These are phyloP conservation scores for Aphanomyces stellatus DNA, from an alignment of 352 stramenopile species.

Conservation along the genomic window DNA sequence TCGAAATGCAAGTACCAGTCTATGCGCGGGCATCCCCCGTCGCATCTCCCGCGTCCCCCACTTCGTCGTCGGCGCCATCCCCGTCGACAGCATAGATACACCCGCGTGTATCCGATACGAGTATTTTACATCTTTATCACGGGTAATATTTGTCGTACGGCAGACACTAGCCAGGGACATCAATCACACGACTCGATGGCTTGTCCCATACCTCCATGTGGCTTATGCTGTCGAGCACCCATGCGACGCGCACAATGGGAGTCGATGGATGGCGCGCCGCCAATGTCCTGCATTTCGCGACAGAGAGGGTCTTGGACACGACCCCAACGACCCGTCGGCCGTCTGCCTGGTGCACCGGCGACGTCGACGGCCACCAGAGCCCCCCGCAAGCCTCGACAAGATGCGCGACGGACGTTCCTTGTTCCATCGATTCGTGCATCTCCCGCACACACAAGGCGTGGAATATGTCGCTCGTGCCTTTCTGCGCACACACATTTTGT, in stretches of 20 bases:
- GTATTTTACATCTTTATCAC: slow-evolving; percentile 34
- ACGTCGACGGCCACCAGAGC: too few species aligned
- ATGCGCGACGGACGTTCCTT: slow-evolving; percentile 43
- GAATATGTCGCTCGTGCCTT: slow-evolving; percentile 64
- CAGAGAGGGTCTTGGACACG: slow-evolving; percentile 58
- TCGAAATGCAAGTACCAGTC: slow-evolving; percentile 87
- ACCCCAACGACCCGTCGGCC: slow-evolving; percentile 47
- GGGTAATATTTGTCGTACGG: slow-evolving; percentile 83
- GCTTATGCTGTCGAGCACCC: slow-evolving; percentile 84
- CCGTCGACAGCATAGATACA: not conserved
- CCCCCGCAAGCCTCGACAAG: slow-evolving; percentile 69
- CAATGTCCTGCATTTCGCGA: slow-evolving; percentile 40
- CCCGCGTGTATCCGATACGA: too few species aligned
- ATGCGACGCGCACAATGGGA: slow-evolving; percentile 78
- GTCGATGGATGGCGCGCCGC: slow-evolving; percentile 56
- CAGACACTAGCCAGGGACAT: slow-evolving; percentile 20
- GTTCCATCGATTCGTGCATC: slow-evolving; percentile 60
- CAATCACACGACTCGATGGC: not conserved
- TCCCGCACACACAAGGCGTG: slow-evolving; percentile 62
- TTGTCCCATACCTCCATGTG: slow-evolving; percentile 42
- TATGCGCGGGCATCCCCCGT: slow-evolving; percentile 23
- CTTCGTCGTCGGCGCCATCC: not conserved
- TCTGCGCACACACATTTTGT: not conserved
- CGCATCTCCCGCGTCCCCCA: not conserved
- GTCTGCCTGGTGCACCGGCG: too few species aligned